Evolutionary conservation across 768 basidiomycete genomes (phyloP), one percentile per base, ranked within the genome.

Genomic region (Russula dissimulans): DNA sequence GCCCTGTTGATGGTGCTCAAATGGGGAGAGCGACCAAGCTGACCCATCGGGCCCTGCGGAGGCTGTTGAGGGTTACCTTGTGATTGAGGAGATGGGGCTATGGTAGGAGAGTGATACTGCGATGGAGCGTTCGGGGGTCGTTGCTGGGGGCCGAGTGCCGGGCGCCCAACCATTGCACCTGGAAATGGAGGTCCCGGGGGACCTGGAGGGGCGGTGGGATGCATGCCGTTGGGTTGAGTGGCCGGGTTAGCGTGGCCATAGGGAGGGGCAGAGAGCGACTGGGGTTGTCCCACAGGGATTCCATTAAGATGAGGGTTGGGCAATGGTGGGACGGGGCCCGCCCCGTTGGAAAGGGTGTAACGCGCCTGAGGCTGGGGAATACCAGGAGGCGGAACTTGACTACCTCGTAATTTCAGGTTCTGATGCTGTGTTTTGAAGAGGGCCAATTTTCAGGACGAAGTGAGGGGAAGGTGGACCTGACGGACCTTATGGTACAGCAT

Each of bases 401-500:
- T 43, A 1, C 39, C 2, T 32, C 54, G 49, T 46, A 39, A 34
- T 18, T 53, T 63, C 39, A 71, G 69, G 6, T 72, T 61, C 50
- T 78, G 76, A 65, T 78, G 72, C 76, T 75, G 64, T 47, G 22
- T n/a, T 32, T 17, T 5, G 34, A 39, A 18, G 26, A 47, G 54
- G 60, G 57, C n/a, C n/a, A 49, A 22, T 26, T 26, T 1, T 5
- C 46, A 36, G 9, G 36, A 31, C 17, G 26, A 15, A 31, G 22
- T 29, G 44, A 1, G 42, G 32, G 39, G 17, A 1, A 22, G 18
- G 32, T 7, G 18, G 34, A 34, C 5, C 15, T 2, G 29, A 73
- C 82, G 56, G 65, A 87, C 88, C 74, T 86, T 83, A 0, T 80
- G 83, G 69, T 89, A 90, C 39, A 84, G 60, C 69, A 89, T 65